phyloP scores from a whole-genome alignment of 140 eudicot species.

The Cichorium intybus region DNA sequence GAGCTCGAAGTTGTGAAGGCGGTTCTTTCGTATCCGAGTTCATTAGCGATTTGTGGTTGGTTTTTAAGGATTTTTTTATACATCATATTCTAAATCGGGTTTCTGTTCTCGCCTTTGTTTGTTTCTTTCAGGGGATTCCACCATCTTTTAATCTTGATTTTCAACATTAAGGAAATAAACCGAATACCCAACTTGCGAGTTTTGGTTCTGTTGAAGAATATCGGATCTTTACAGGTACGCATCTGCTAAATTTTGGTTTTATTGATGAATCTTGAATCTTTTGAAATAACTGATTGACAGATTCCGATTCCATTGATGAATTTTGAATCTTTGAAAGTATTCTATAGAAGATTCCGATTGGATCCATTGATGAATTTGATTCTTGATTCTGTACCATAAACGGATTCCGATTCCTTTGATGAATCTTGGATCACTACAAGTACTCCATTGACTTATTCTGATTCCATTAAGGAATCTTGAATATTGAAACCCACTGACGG shows the following conservation, averaged over 20 bases:
- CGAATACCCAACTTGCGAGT: conserved; percentile 30
- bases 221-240: conserved; percentile 30
- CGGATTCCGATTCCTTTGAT: not conserved
- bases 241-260: not conserved
- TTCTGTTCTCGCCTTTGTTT: too few relatives aligned
- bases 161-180: conserved; percentile 39
- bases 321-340: too few relatives aligned
- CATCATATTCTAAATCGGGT: too few relatives aligned
- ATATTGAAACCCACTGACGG: not conserved
- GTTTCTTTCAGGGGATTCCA: conserved; percentile 58
- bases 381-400: not conserved
- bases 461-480: not conserved
- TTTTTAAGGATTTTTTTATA: too few relatives aligned
- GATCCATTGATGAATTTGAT: too few relatives aligned
- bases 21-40: too few relatives aligned
- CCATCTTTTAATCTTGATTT: conserved; percentile 49
- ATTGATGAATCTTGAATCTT: conserved; percentile 31
- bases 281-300: not conserved
- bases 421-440: not conserved
- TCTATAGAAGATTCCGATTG: too few relatives aligned
- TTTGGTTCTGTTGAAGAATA: conserved; percentile 40
- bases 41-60: too few relatives aligned
- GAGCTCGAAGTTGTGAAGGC: too few relatives aligned
- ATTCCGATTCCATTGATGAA: not conserved
- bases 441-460: not conserved